Evolutionary conservation across 805 yeast species (phyloP), one percentile per base, ranked within the genome.

Genomic region (Nakazawaea wickerhamii): DNA sequence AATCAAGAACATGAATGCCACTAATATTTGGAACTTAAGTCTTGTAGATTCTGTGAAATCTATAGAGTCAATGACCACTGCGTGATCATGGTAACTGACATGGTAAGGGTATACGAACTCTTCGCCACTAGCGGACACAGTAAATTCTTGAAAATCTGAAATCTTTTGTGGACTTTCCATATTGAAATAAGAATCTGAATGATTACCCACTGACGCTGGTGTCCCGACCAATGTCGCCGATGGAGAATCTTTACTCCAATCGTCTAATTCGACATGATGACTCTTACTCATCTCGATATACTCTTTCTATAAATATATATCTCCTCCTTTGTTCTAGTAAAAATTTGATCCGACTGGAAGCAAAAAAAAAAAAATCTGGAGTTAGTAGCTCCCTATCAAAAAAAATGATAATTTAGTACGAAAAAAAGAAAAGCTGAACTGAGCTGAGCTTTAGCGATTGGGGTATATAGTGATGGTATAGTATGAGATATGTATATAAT

Each of bases 1-100:
- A 2, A 68, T 54, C 49, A 79, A 72, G 1, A 65, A 55, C 19
- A 60, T 31, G 46, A 64, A 73, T 1, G 68, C 57, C 0, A 70
- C 55, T 0, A 60, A 1, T 14, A 79, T 60, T 54, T 79, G 83
- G 4, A 55, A 14, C 43, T 65, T 65, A 13, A 79, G 57, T 30
- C 60, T 57, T 3, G 22, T 21, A 28, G 75, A 70, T 13, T 56
- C 38, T n/a, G 65, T 58, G 53, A 71, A 61, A 50, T 73, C 65
- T 13, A 48, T 54, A 2, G 75, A 55, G 38, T 68, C 76, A 4
- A 73, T 43, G 10, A 54, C 34, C 4, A 61, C 56, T 4, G 11
- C n/a, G 19, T 55, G 55, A 3, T 55, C 60, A 19, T 50, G 44
- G 30, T 37, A 43, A 3, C 25, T 21, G 26, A 33, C 41, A 20